Percentiles rank a stretch among this genome's conserved stretches.
Evolutionary conservation across 192 early-diverging fungal genomes (phyloP).

Genomic region (Linnemannia zychae): DNA sequence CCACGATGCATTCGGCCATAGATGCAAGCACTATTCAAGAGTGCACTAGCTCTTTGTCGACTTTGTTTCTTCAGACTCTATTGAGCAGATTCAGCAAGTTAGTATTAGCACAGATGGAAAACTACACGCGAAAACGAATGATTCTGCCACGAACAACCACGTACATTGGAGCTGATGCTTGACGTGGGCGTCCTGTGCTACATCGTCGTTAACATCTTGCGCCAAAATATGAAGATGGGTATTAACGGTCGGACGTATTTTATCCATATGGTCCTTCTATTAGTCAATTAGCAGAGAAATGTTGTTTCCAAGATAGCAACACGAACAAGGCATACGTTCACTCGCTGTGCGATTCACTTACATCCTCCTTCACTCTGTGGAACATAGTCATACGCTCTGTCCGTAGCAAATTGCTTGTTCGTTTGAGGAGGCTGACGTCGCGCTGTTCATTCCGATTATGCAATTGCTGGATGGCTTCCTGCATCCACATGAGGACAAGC

Average conservation of each 20-base stretch:
- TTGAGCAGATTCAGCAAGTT: too few relatives aligned
- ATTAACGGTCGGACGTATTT: constrained; percentile 4
- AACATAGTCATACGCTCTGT: not conserved
- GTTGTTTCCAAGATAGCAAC: not conserved
- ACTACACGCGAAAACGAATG: too few relatives aligned
- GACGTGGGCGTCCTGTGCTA: not conserved
- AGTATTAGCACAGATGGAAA: too few relatives aligned
- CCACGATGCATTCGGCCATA: too few relatives aligned
- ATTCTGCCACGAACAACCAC: too few relatives aligned
- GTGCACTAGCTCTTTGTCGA: too few relatives aligned
- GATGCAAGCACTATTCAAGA: too few relatives aligned
- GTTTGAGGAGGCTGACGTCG: too few relatives aligned
- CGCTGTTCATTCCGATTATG: too few relatives aligned
- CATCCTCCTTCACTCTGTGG: constrained; percentile 4
- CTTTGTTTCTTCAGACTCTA: too few relatives aligned
- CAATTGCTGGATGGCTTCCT: not conserved
- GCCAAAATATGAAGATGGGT: constrained; percentile 16
- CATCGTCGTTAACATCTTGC: not conserved
- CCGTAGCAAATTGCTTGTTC: not conserved
- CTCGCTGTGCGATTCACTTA: not conserved
- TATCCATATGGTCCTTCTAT: not conserved
- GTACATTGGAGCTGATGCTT: too few relatives aligned
- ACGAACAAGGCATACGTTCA: not conserved
- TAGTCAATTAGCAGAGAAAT: too few relatives aligned
- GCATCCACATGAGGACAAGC: constrained; percentile 6